Evolutionary conservation across 495 filamentous ascomycete species (phyloP).

Genomic region (Clavariopsis aquatica): DNA sequence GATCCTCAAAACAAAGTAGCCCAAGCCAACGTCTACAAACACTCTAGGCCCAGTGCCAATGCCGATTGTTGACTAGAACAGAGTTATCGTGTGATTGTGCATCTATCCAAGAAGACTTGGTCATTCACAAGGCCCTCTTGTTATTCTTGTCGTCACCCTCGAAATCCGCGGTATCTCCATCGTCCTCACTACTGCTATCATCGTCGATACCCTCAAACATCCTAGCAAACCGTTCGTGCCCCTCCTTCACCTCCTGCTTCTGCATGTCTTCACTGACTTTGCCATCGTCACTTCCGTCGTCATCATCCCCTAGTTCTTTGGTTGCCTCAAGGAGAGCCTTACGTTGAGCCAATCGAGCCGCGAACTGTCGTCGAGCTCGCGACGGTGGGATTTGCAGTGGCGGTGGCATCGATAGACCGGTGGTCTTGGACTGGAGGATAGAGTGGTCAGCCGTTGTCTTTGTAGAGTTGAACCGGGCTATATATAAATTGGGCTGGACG

Average conservation of each 20-base stretch:
- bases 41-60: background rate
- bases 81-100: background rate
- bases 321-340: conserved; percentile 27
- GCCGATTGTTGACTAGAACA: background rate
- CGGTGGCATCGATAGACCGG: conserved; percentile 56
- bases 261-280: background rate
- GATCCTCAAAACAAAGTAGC: background rate
- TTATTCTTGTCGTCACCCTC: background rate
- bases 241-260: conserved; percentile 16
- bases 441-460: background rate
- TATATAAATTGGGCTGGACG: background rate
- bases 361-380: conserved; percentile 81
- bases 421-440: conserved; percentile 45
- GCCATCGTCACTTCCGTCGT: background rate
- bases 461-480: too few species aligned
- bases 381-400: conserved; percentile 79
- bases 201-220: conserved; percentile 31
- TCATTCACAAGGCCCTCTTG: background rate
- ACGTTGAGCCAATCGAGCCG: conserved; percentile 77
- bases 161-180: background rate
- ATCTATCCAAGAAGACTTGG: background rate
- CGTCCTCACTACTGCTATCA: conserved; percentile 29
- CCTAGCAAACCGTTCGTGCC: conserved; percentile 22
- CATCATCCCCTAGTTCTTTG: conserved; percentile 18
- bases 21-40: background rate